phyloP scores from a whole-genome alignment of 192 early-diverging fungal species.

The Obelidium mucronatum region DNA sequence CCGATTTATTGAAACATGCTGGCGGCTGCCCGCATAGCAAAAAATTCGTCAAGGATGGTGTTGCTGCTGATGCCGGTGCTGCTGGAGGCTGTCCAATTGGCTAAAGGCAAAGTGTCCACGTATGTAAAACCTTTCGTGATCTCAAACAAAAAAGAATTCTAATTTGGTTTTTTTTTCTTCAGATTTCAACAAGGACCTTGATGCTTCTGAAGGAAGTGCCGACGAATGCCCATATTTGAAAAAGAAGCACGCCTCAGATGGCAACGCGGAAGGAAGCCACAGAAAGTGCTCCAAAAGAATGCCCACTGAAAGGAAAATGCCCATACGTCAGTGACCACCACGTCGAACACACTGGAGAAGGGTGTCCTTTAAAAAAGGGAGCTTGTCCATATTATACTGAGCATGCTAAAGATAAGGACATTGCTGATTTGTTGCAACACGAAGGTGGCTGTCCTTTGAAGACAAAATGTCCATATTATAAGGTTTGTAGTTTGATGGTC shows the following conservation, averaged over 20 bases:
- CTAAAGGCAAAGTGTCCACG: neutral
- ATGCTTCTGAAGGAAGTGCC: neutral
- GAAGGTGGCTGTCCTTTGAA: conserved; percentile 41
- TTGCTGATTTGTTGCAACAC: conserved; percentile 11
- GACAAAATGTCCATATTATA: conserved; percentile 46
- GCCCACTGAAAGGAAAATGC: conserved; percentile 20
- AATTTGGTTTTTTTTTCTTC: neutral
- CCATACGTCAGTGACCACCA: conserved; percentile 20
- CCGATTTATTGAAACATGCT: neutral
- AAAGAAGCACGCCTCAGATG: neutral
- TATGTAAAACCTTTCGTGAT: no score
- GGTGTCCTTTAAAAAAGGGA: conserved; percentile 27
- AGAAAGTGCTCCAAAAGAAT: neutral
- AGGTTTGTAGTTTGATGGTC: conserved; percentile 13
- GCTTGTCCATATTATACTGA: conserved; percentile 23
- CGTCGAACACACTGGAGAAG: neutral
- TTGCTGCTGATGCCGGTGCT: neutral
- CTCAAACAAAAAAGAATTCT: no score
- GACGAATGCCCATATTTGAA: neutral
- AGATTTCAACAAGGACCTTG: conserved; percentile 20
- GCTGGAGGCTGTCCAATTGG: neutral
- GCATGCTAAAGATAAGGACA: neutral
- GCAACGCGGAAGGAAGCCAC: neutral
- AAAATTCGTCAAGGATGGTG: conserved; percentile 7
- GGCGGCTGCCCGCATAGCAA: conserved; percentile 11